phyloP scores from a whole-genome alignment of 805 yeast species.

The Hanseniaspora osmophila region DNA sequence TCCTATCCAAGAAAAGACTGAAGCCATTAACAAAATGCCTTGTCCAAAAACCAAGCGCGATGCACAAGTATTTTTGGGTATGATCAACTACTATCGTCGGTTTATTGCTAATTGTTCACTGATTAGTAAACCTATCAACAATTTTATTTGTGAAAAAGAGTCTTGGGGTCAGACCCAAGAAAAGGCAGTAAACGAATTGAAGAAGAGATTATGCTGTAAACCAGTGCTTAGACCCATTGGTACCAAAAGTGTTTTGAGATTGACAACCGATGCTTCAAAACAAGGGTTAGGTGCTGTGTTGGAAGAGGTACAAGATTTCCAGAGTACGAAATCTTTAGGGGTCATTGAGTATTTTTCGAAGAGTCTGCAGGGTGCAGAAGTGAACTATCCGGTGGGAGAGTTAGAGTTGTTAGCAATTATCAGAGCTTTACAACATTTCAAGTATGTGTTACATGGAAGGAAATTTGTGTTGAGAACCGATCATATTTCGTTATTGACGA shows the following conservation, averaged over 20 bases:
- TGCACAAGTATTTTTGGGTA: constrained; percentile 10
- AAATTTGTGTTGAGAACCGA: constrained; percentile 6
- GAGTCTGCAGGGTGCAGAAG: constrained; percentile 5
- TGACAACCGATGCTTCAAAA: constrained; percentile 6
- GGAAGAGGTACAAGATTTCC: constrained; percentile 5
- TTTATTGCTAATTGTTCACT: constrained; percentile 9
- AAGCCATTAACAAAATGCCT: constrained; percentile 7
- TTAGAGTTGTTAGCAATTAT: constrained; percentile 8
- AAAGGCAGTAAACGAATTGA: constrained; percentile 1
- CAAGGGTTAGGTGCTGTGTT: constrained; percentile 10
- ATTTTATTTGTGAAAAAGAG: constrained; percentile 4
- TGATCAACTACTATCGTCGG: constrained; percentile 9
- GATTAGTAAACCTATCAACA: constrained; percentile 6
- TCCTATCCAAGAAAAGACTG: constrained; percentile 9
- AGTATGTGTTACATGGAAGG: constrained; percentile 7
- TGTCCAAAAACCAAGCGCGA: constrained; percentile 6
- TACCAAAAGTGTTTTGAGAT: background rate
- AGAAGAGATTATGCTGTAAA: background rate
- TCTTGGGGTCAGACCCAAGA: too few relatives aligned
- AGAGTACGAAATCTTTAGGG: constrained; percentile 4
- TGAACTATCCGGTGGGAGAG: constrained; percentile 8
- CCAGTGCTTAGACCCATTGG: constrained; percentile 3
- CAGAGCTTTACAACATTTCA: constrained; percentile 7
- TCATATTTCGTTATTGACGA: constrained; percentile 5
- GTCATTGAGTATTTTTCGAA: constrained; percentile 9